Conservation (phyloP, 208 protist genomes). For the Trypanosoma cruzi region DNA sequence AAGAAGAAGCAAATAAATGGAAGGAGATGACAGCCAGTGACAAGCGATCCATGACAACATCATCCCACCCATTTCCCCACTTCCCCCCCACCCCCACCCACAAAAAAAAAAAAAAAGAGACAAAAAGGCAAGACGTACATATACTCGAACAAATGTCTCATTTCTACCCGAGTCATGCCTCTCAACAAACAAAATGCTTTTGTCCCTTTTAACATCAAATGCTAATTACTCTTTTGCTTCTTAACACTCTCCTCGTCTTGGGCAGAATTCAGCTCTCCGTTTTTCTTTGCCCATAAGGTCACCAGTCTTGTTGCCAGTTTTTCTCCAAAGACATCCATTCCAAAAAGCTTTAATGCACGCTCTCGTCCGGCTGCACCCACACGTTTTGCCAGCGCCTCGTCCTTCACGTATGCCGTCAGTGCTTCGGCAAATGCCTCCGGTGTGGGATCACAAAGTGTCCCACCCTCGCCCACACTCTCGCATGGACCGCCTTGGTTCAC, state of each 20-base stretch:
- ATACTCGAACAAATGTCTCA: conserved; percentile 3
- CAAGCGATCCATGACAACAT: background rate
- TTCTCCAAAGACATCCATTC: conserved; percentile 52
- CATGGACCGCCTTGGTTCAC: conserved; percentile 92
- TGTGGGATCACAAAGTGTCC: conserved; percentile 58
- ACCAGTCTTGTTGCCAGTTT: conserved; percentile 46
- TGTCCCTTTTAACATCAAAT: background rate
- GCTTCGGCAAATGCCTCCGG: conserved; percentile 63
- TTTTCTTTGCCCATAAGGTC: conserved; percentile 12
- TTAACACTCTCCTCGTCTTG: background rate
- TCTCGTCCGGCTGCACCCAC: conserved; percentile 47
- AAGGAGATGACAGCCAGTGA: background rate
- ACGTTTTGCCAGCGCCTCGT: conserved; percentile 30
- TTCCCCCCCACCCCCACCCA: background rate
- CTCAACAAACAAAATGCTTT: too few relatives aligned
- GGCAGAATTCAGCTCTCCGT: background rate
- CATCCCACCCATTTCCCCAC: background rate
- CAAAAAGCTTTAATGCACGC: conserved; percentile 47
- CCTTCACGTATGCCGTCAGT: conserved; percentile 40
- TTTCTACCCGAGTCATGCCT: too few relatives aligned
- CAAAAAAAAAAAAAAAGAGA: conserved; percentile 12
- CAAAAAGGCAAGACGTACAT: conserved; percentile 15
- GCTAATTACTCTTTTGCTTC: conserved; percentile 2
- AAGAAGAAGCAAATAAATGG: background rate
- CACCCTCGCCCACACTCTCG: conserved; percentile 87